Conservation (phyloP, 805 yeast genomes). For the Ogataea dorogensis region DNA sequence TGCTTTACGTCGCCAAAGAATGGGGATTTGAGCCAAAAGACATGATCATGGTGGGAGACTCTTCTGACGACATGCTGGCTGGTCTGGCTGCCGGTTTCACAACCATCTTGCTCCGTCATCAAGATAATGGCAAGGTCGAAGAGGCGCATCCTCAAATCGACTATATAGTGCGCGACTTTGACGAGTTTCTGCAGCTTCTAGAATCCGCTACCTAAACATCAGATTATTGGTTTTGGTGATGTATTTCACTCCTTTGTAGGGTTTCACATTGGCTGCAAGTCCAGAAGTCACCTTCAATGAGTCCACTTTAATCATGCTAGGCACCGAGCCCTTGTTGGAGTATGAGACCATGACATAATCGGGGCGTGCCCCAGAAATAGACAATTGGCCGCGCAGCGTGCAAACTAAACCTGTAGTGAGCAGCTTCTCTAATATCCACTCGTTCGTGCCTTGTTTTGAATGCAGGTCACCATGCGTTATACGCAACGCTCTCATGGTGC, state of each 20-base stretch:
- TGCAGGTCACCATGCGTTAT: constrained; percentile 77
- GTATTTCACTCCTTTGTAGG: constrained; percentile 91
- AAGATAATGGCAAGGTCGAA: constrained; percentile 46
- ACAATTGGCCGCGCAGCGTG: constrained; percentile 53
- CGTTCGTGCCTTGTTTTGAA: constrained; percentile 49
- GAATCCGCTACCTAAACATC: constrained; percentile 36
- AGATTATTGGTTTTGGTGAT: constrained; percentile 62
- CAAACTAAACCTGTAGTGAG: constrained; percentile 66
- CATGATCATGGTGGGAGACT: constrained; percentile 72
- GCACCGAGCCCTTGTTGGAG: constrained; percentile 62
- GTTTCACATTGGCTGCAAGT: constrained; percentile 58
- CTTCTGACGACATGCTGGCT: constrained; percentile 64
- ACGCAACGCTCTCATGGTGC: constrained; percentile 53
- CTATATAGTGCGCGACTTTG: constrained; percentile 35
- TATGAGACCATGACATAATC: constrained; percentile 51
- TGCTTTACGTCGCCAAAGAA: constrained; percentile 49
- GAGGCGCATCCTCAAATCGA: constrained; percentile 37
- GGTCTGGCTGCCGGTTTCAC: constrained; percentile 63
- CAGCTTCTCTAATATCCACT: constrained; percentile 65
- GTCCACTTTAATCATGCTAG: constrained; percentile 73
- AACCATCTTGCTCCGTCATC: constrained; percentile 52
- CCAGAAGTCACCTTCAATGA: constrained; percentile 59
- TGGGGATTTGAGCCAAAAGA: constrained; percentile 48
- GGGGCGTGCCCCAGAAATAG: constrained; percentile 30
- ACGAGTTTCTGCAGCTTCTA: constrained; percentile 34